Base-by-base conservation (phyloP, 306 rosid species). In the Dryas alaskensis region DNA sequence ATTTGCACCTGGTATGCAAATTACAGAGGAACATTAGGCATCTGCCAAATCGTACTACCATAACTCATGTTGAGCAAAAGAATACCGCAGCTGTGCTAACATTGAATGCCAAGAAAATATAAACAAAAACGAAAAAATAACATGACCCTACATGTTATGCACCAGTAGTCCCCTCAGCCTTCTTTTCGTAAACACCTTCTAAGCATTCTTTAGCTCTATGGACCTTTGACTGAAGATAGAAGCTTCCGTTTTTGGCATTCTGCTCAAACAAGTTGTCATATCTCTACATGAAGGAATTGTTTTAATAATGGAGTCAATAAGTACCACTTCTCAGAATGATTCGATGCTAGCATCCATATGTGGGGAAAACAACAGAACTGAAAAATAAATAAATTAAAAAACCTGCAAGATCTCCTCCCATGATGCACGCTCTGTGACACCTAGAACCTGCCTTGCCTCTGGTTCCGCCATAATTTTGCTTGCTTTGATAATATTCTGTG, bases 391-490 rank as follows among this genome's bases (percentile, higher is more conserved):
- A 11, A 16, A 80, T 86, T 42, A 54, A 78, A 53, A 71, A 25
- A 71, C 97, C 97, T 90, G 83, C 79, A 84, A 31, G 65, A 94
- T 70, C 66, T 94, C 96, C 80, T 87, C 97, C 99, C 97, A 94
- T 7, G 99, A 81, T 48, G 87, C 82, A 78, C 78, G 87, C 75
- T 88, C 95, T 0, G 92, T 58, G 53, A 94, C 87, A 25, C 99
- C 99, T 6, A 94, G 92, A 81, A 94, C 90, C 86, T 92, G 96
- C 72, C 96, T 80, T n/a, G 99, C 99, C 84, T 94, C 99, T 85
- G 89, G 88, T 84, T 91, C 88, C 2, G 96, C 86, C 93, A 94
- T 88, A 45, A 3, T 74, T 86, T 88, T 89, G 79, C 84, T 75
- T 64, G 80, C 90, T 74, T 87, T 79, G 39, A 85, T 76, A 2